Percentiles rank a stretch among this genome's conserved stretches.
phyloP scores from a whole-genome alignment of 192 early-diverging fungal species.

The Gonapodya prolifera region DNA sequence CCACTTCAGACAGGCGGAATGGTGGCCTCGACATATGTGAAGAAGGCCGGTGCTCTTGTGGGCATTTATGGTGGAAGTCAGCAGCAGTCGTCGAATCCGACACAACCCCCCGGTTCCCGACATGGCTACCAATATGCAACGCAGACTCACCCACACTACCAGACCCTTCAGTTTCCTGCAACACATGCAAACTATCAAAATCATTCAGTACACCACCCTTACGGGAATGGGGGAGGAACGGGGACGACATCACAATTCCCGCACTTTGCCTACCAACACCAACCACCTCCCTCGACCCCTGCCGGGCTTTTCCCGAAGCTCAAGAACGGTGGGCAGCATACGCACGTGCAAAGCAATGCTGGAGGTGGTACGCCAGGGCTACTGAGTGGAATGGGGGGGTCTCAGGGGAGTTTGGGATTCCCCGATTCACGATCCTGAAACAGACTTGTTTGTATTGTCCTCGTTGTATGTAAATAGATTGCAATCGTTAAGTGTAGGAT shows the following conservation, averaged over 20 bases:
- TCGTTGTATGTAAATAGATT: too few relatives aligned
- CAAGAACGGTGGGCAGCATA: not conserved
- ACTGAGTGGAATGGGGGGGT: not conserved
- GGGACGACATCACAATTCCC: not conserved
- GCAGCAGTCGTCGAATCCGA: not conserved
- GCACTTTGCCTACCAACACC: not conserved
- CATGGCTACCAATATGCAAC: not conserved
- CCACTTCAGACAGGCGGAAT: not conserved
- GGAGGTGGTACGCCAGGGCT: not conserved
- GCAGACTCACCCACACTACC: not conserved
- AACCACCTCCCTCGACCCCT: not conserved
- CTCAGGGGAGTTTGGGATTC: not conserved
- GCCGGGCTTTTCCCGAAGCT: not conserved
- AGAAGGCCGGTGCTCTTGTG: not conserved
- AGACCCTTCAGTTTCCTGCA: not conserved
- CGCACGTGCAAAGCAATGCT: not conserved
- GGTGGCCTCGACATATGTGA: not conserved
- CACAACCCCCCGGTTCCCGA: not conserved
- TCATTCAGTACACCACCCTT: not conserved
- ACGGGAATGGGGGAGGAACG: not conserved
- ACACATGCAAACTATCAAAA: not conserved
- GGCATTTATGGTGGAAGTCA: not conserved
- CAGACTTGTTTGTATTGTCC: not conserved
- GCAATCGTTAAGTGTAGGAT: too few relatives aligned
- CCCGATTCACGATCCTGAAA: not conserved